Evolutionary conservation across 2,329 filamentous ascomycete genomes (phyloP).

Genomic region (Phialemonium atrogriseum): DNA sequence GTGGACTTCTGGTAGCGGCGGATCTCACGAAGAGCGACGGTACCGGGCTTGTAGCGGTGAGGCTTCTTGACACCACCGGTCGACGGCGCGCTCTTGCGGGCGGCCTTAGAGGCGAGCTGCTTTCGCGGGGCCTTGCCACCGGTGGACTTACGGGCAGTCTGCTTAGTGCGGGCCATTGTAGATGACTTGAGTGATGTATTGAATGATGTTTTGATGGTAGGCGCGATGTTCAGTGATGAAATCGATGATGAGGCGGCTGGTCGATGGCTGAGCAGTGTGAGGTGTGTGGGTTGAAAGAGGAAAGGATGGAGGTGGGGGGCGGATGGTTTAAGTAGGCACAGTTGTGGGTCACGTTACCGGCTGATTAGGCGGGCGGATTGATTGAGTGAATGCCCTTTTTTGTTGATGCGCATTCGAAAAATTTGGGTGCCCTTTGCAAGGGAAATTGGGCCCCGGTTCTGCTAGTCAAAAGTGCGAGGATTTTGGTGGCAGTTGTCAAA

Average conservation of each 20-base stretch:
- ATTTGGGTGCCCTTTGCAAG: conserved; percentile 17
- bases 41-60: conserved; percentile 83
- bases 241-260: conserved; percentile 20
- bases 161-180: conserved; percentile 58
- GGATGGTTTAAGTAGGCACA: conserved; percentile 28
- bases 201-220: conserved; percentile 19
- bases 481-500: conserved; percentile 12
- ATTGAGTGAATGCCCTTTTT: conserved; percentile 16
- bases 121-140: conserved; percentile 78
- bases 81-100: conserved; percentile 94
- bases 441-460: conserved; percentile 15
- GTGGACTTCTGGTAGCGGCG: conserved; percentile 97
- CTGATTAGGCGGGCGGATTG: conserved; percentile 23
- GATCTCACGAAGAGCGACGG: conserved; percentile 97
- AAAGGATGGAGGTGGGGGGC: conserved; percentile 36
- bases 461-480: conserved; percentile 13
- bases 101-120: conserved; percentile 98
- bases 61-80: conserved; percentile 98
- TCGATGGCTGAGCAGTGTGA: conserved; percentile 19
- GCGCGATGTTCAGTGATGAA: conserved; percentile 14
- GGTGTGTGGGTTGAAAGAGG: conserved; percentile 25
- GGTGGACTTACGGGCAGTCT: conserved; percentile 67
- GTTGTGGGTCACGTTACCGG: conserved; percentile 19
- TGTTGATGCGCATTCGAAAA: conserved; percentile 13
- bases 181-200: conserved; percentile 14